A percentile compares a stretch with the other conserved stretches of the same genome.
phyloP scores from a whole-genome alignment of 2,329 filamentous ascomycete genomes.

The Fusarium armeniacum region DNA sequence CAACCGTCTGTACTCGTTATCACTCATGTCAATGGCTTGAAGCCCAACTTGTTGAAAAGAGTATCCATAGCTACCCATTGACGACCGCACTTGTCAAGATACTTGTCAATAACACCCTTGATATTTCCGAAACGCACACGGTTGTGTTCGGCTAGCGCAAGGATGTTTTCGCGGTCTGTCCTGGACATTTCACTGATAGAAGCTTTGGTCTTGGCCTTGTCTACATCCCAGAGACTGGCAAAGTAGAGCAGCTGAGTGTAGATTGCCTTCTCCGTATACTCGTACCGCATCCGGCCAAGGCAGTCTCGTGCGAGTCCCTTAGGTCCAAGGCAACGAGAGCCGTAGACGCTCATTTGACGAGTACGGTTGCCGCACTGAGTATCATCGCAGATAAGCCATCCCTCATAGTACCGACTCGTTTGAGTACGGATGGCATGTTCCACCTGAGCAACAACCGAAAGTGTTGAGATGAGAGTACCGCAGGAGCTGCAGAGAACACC shows the following conservation, averaged over 20 bases:
- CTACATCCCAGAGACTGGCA: slow-evolving; percentile 87
- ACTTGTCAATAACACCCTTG: slow-evolving; percentile 82
- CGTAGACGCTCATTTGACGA: slow-evolving; percentile 93
- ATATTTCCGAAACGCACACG: slow-evolving; percentile 81
- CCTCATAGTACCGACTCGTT: slow-evolving; percentile 90
- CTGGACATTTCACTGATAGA: slow-evolving; percentile 61
- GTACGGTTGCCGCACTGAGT: slow-evolving; percentile 87
- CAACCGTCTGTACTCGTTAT: no score
- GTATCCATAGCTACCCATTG: slow-evolving; percentile 96
- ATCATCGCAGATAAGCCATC: slow-evolving; percentile 92
- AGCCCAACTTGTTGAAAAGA: slow-evolving; percentile 79
- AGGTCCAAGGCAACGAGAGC: slow-evolving; percentile 88
- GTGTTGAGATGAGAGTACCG: slow-evolving; percentile 71
- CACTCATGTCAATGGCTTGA: slow-evolving; percentile 55
- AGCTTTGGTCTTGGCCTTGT: slow-evolving; percentile 75
- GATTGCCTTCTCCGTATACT: slow-evolving; percentile 87
- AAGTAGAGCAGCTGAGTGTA: slow-evolving; percentile 97
- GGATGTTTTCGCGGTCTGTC: slow-evolving; percentile 74
- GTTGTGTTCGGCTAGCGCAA: slow-evolving; percentile 85
- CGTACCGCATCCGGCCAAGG: slow-evolving; percentile 87
- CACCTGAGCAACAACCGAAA: slow-evolving; percentile 87
- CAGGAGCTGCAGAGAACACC: slow-evolving; percentile 84
- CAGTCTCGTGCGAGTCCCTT: slow-evolving; percentile 88
- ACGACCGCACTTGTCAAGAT: slow-evolving; percentile 89
- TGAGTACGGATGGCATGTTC: slow-evolving; percentile 85